Conservation (phyloP, 23 red algal genomes). For the Gracilaria gracilis region DNA sequence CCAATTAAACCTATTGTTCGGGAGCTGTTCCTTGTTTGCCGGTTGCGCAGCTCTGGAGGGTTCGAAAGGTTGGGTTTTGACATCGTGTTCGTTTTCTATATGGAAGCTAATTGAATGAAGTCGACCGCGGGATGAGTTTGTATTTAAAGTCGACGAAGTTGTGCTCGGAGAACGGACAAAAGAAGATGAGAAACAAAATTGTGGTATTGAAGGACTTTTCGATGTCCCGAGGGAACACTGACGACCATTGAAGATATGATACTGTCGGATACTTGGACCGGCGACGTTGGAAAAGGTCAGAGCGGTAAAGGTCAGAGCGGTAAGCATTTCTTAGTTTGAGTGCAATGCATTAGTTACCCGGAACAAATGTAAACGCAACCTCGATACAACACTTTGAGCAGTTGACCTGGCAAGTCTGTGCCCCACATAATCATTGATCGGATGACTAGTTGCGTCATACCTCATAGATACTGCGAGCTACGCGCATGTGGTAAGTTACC, state of each 20-base stretch:
- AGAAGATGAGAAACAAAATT: neutral
- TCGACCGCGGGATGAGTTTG: neutral
- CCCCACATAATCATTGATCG: no score
- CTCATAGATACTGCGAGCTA: no score
- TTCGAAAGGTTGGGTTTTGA: neutral
- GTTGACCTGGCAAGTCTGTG: no score
- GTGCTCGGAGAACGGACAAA: neutral
- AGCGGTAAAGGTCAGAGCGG: neutral
- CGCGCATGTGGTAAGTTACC: no score
- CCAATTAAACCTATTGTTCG: conserved; percentile 43
- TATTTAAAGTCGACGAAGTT: neutral
- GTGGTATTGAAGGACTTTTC: neutral
- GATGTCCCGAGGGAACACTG: neutral
- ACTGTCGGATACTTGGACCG: neutral
- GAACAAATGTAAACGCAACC: no score
- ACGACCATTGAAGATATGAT: neutral
- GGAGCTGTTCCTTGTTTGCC: neutral
- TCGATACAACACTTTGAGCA: no score
- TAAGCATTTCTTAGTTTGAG: no score
- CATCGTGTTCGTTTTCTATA: neutral
- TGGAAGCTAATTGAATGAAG: neutral
- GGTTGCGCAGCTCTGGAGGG: neutral
- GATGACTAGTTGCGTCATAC: no score
- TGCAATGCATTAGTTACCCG: no score
- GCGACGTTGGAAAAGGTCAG: neutral